A percentile compares a stretch with the other conserved stretches of the same genome.
These are phyloP conservation scores for Leishmania major DNA, from an alignment of 208 protist genomes.

Conservation along the genomic window DNA sequence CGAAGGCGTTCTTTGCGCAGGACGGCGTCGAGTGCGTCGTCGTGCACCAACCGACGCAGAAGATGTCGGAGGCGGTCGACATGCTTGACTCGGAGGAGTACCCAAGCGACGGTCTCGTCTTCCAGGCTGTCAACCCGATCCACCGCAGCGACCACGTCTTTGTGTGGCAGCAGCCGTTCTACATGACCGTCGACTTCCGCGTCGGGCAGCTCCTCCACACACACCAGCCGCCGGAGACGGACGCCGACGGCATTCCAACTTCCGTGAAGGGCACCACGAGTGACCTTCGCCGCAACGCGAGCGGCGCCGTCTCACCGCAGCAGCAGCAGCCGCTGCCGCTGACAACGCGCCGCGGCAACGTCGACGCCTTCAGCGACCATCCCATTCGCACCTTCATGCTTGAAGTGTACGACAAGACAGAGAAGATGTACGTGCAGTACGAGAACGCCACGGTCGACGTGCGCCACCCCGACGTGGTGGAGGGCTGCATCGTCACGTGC, in stretches of 20 bases:
- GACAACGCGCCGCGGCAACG: slow-evolving; percentile 13
- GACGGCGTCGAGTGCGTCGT: slow-evolving; percentile 60
- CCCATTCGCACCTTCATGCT: slow-evolving; percentile 62
- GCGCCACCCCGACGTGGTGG: slow-evolving; percentile 67
- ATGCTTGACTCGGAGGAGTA: slow-evolving; percentile 74
- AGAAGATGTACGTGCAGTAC: slow-evolving; percentile 82
- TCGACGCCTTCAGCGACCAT: slow-evolving; percentile 21
- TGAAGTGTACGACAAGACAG: slow-evolving; percentile 83
- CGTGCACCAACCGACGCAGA: slow-evolving; percentile 60
- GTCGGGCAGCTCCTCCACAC: slow-evolving; percentile 47
- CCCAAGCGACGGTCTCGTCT: slow-evolving; percentile 73
- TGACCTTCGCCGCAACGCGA: not conserved
- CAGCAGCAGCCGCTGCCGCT: slow-evolving; percentile 1
- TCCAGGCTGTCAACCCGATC: slow-evolving; percentile 57
- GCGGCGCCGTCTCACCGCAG: slow-evolving; percentile 2
- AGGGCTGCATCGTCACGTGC: slow-evolving; percentile 79
- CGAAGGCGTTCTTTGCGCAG: slow-evolving; percentile 38
- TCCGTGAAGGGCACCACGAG: not conserved
- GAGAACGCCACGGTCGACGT: slow-evolving; percentile 72
- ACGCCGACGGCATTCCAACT: not conserved
- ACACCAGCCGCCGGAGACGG: slow-evolving; percentile 8
- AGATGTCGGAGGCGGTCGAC: slow-evolving; percentile 47
- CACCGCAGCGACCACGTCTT: slow-evolving; percentile 62
- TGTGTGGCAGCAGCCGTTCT: slow-evolving; percentile 73
- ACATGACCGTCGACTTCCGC: slow-evolving; percentile 78